Base-by-base conservation (phyloP, 192 early-diverging fungal species). In the Entomortierella lignicola region DNA sequence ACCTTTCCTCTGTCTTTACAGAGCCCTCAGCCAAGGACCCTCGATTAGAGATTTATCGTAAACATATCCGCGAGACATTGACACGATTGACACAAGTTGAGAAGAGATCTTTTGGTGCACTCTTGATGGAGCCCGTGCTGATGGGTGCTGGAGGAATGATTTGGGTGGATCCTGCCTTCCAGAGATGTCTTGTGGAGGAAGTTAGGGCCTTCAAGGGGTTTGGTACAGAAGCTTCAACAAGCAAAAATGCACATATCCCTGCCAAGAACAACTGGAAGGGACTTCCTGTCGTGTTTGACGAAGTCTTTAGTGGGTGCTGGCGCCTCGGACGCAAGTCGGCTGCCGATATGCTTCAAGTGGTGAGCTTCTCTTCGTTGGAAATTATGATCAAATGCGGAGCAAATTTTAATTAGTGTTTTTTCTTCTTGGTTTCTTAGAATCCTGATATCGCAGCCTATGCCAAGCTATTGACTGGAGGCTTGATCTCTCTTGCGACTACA, bases 61-160 rank as follows among this genome's bases (percentile, higher is more conserved):
- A 52, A 8, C 77, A 84, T 59, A 87, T 90, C 56, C 66, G 72
- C 15, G 63, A 53, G 25, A 75, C 73, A 26, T 65, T 87, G 23
- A 55, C 71, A 8, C 25, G 55, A n/a, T 68, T 83, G 39, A 69
- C 71, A 2, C 60, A 77, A 20, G 67, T 79, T n/a, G 85, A 83
- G 68, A 70, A 79, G 26, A 59, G 82, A 15, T 77, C 72, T 8
- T 85, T 87, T 71, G 86, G 85, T 44, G 87, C 92, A 0, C 52
- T 95, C 15, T 65, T 94, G 48, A 84, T 95, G 72, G 94, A 95
- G 62, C 94, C 94, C 0, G 70, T 94, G 17, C 44, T 95, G 15
- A 87, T 94, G 84, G 94, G 94, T 25, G 92, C 94, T 13, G 94
- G 93, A 26, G 94, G 94, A 51, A 95, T 95, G 94, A 79, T 90